Conservation (phyloP, 306 rosid species). For the Begonia masoniana region DNA sequence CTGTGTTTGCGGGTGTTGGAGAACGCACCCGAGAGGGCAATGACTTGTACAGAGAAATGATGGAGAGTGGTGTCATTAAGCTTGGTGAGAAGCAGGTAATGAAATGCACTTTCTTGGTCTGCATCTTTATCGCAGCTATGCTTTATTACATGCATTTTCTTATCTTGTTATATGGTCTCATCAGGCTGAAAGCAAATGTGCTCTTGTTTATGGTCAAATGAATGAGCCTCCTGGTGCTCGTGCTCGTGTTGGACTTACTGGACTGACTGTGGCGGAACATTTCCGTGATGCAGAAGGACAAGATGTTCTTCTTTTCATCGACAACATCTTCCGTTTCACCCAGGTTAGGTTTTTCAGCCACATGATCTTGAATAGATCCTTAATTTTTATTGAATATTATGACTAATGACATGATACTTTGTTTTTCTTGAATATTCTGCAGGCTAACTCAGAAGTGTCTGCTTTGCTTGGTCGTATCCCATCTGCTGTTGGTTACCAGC, state of each 20-base stretch:
- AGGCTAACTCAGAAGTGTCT: constrained; percentile 99
- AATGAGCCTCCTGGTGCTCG: constrained; percentile 99
- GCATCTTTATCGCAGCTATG: background rate
- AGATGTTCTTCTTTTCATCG: constrained; percentile 97
- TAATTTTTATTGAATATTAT: background rate
- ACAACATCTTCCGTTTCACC: constrained; percentile 97
- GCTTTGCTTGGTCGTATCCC: constrained; percentile 99
- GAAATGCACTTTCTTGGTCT: background rate
- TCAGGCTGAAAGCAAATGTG: constrained; percentile 95
- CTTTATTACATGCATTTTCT: background rate
- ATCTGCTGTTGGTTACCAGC: constrained; percentile 99
- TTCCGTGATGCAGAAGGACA: constrained; percentile 99
- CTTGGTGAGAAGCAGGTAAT: constrained; percentile 88
- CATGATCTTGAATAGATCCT: too few species aligned
- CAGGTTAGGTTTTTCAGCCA: constrained; percentile 32
- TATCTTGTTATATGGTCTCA: constrained; percentile 1
- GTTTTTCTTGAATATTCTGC: constrained; percentile 1
- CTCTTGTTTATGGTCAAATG: constrained; percentile 98
- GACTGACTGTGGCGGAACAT: constrained; percentile 92
- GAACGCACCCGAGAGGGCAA: constrained; percentile 97
- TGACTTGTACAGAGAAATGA: constrained; percentile 98
- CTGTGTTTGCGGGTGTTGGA: constrained; percentile 99
- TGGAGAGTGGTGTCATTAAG: constrained; percentile 99
- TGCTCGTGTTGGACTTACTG: constrained; percentile 99
- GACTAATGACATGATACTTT: background rate